Evolutionary conservation across 768 basidiomycete genomes (phyloP).

Genomic region (Butyriboletus loyo): DNA sequence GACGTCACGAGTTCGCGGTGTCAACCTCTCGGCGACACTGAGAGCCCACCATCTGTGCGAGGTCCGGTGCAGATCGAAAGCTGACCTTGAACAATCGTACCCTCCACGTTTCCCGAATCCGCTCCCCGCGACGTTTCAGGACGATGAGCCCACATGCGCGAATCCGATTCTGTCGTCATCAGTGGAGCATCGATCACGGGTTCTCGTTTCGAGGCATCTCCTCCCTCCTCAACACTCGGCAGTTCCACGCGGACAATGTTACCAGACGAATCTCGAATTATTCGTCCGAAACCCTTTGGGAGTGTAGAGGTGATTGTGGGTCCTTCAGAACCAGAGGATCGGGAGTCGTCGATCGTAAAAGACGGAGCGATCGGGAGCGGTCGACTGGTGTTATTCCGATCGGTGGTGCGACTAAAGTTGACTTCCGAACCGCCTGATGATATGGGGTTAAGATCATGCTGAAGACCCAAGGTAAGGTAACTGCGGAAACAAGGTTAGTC

Average conservation of each 20-base stretch:
- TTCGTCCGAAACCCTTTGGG: slow-evolving; percentile 72
- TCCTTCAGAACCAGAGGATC: slow-evolving; percentile 1
- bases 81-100: slow-evolving; percentile 35
- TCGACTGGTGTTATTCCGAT: neutral
- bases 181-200: slow-evolving; percentile 41
- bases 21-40: neutral
- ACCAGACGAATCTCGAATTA: slow-evolving; percentile 76
- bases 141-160: slow-evolving; percentile 16
- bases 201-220: slow-evolving; percentile 22
- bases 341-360: neutral
- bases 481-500: slow-evolving; percentile 35
- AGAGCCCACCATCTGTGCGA: no score
- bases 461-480: slow-evolving; percentile 75
- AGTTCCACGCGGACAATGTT: slow-evolving; percentile 71
- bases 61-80: neutral
- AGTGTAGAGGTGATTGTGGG: slow-evolving; percentile 30
- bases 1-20: slow-evolving; percentile 1
- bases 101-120: neutral
- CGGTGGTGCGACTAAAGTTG: slow-evolving; percentile 3
- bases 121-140: neutral
- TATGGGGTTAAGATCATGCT: slow-evolving; percentile 62
- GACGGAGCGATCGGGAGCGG: neutral
- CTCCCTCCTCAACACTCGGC: slow-evolving; percentile 44
- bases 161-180: slow-evolving; percentile 11
- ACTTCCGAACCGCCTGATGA: slow-evolving; percentile 68